Evolutionary conservation across 2,329 filamentous ascomycete genomes (phyloP).

Genomic region (Exophiala calicioides): DNA sequence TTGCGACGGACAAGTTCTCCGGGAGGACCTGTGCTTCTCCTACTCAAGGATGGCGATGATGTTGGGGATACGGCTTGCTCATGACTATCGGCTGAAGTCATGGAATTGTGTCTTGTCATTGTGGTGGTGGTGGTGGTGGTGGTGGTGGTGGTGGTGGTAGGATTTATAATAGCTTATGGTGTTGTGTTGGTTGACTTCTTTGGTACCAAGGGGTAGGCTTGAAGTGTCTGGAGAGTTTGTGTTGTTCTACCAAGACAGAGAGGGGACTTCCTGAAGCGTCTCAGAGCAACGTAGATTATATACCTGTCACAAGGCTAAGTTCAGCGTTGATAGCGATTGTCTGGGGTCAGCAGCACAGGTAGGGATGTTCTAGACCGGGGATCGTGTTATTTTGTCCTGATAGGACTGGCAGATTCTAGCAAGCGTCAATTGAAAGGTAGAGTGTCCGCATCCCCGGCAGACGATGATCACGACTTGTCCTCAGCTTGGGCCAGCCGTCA

Average conservation of each 20-base stretch:
- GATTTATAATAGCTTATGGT: no score
- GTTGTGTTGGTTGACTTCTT: no score
- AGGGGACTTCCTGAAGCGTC: no score
- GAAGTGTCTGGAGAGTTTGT: no score
- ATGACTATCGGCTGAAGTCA: conserved; percentile 1
- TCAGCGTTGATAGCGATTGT: background rate
- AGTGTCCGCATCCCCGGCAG: no score
- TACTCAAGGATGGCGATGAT: background rate
- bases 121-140: conserved; percentile 2
- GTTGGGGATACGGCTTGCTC: conserved; percentile 1
- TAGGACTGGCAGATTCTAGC: conserved; percentile 1
- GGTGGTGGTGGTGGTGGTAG: background rate
- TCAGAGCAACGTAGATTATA: no score
- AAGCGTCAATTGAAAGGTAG: no score
- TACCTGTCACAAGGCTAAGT: background rate
- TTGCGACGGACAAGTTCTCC: conserved; percentile 10
- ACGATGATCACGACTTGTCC: no score
- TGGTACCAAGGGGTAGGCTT: background rate
- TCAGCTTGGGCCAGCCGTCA: conserved; percentile 4
- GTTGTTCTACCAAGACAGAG: no score
- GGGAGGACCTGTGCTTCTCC: conserved; percentile 3
- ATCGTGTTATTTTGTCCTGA: background rate
- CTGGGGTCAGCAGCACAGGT: conserved; percentile 3
- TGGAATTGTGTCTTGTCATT: conserved; percentile 14
- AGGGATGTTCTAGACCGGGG: background rate